Evolutionary conservation across 495 filamentous ascomycete species (phyloP).

Genomic region (Podospora tetraspora): DNA sequence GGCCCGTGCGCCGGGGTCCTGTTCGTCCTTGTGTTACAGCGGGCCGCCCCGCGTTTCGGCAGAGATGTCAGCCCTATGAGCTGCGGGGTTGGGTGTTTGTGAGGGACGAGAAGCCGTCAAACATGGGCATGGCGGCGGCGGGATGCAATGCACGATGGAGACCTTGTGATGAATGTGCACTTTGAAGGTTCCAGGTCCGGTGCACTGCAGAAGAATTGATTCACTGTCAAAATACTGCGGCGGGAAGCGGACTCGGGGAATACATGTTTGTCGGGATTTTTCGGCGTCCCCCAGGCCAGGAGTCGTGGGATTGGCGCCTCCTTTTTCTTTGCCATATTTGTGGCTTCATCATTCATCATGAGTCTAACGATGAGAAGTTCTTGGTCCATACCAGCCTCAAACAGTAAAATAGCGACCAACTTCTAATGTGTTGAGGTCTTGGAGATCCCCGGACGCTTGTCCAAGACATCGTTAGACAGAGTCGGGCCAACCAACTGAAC

Average conservation of each 20-base stretch:
- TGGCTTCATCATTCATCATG: no score
- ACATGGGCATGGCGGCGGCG: neutral
- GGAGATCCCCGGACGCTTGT: no score
- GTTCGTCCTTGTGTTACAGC: neutral
- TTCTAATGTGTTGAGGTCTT: no score
- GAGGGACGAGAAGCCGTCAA: neutral
- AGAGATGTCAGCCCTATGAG: neutral
- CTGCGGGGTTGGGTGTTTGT: neutral
- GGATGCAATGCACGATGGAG: neutral
- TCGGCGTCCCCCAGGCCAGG: no score
- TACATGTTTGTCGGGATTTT: neutral
- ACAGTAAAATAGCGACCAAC: neutral
- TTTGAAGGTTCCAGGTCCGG: neutral
- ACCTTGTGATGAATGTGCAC: neutral
- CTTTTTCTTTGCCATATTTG: no score
- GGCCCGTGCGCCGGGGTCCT: neutral
- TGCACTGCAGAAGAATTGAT: neutral
- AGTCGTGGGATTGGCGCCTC: no score
- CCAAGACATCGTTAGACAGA: no score
- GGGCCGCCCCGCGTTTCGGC: neutral
- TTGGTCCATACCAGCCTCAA: neutral
- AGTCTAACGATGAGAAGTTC: neutral
- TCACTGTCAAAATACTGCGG: neutral
- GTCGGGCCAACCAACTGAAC: no score
- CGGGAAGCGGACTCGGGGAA: neutral